phyloP scores from a whole-genome alignment of 495 filamentous ascomycete genomes.

The Pyrenula massariospora region DNA sequence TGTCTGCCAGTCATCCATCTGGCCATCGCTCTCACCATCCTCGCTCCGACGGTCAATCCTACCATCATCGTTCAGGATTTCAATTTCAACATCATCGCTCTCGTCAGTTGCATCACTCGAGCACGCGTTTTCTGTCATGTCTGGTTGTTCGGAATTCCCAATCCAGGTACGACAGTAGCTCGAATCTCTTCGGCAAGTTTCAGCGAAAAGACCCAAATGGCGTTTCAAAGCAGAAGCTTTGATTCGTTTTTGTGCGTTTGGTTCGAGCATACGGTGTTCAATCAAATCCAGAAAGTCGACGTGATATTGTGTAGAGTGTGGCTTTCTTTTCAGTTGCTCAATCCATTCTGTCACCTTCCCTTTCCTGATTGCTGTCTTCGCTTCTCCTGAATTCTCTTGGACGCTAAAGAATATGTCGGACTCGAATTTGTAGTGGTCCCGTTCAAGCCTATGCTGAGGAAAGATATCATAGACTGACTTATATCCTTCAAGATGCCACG shows the following conservation, averaged over 20 bases:
- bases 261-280: not conserved
- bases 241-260: not conserved
- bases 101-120: no score
- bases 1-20: no score
- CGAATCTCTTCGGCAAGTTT: not conserved
- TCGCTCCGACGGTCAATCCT: no score
- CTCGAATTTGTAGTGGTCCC: not conserved
- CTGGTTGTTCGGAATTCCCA: no score
- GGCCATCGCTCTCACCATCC: no score
- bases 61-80: no score
- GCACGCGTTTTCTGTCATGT: no score
- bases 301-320: not conserved
- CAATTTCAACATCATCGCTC: no score
- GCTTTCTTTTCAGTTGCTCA: not conserved
- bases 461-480: not conserved
- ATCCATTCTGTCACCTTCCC: constrained; percentile 1
- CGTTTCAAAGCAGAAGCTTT: not conserved
- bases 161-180: no score
- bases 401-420: constrained; percentile 6
- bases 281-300: not conserved
- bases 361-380: not conserved
- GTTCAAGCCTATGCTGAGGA: not conserved
- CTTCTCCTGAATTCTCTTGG: not conserved
- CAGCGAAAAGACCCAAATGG: not conserved
- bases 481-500: constrained; percentile 4